Evolutionary conservation across 495 filamentous ascomycete genomes (phyloP).

Genomic region (Rusavskia elegans): DNA sequence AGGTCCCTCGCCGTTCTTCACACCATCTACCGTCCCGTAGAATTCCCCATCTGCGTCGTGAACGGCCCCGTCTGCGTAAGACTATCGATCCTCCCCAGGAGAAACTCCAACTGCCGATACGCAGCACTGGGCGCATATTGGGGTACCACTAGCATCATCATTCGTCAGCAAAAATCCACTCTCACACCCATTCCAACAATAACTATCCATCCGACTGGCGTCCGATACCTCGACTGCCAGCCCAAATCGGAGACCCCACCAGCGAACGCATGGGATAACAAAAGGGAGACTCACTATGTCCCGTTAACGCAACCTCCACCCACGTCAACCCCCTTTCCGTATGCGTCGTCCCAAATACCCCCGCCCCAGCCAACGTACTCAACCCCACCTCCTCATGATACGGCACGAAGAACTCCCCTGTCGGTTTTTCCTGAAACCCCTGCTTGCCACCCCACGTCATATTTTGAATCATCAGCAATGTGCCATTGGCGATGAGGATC

Average conservation of each 20-base stretch:
- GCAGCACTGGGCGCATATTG: slow-evolving; percentile 45
- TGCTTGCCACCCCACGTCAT: slow-evolving; percentile 67
- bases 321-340: slow-evolving; percentile 59
- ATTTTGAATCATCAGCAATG: slow-evolving; percentile 60
- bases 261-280: no score
- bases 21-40: not conserved
- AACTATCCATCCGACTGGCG: slow-evolving; percentile 22
- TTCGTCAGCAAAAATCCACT: not conserved
- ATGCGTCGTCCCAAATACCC: slow-evolving; percentile 42
- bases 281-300: slow-evolving; percentile 26
- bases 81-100: slow-evolving; percentile 42
- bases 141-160: slow-evolving; percentile 19
- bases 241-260: no score
- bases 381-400: slow-evolving; percentile 31
- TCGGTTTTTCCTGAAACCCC: slow-evolving; percentile 46
- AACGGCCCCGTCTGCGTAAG: slow-evolving; percentile 20
- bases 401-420: slow-evolving; percentile 48
- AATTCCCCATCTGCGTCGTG: slow-evolving; percentile 16
- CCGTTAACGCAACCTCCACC: slow-evolving; percentile 38
- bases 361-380: slow-evolving; percentile 30
- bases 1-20: no score
- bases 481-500: slow-evolving; percentile 46
- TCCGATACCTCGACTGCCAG: not conserved
- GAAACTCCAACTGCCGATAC: slow-evolving; percentile 52
- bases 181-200: not conserved